phyloP scores from a whole-genome alignment of 1,284 basidiomycete species.

The Apiotrichum sp. region DNA sequence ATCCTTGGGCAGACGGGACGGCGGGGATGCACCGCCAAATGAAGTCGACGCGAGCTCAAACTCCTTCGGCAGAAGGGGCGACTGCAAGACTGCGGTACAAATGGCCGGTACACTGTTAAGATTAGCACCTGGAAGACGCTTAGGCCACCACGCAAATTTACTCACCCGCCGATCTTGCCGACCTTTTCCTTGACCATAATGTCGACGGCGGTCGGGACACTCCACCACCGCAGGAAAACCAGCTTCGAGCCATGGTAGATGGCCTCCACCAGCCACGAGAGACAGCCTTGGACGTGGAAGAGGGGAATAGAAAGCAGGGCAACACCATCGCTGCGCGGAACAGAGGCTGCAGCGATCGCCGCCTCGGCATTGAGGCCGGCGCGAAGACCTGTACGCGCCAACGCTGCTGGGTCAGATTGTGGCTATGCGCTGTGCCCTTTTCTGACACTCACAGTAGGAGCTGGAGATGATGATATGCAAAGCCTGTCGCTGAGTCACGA shows the following conservation, averaged over 20 bases:
- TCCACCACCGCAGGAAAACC: slow-evolving; percentile 34
- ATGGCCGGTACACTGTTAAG: slow-evolving; percentile 30
- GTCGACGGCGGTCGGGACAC: slow-evolving; percentile 26
- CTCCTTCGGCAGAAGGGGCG: slow-evolving; percentile 25
- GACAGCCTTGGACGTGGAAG: slow-evolving; percentile 43
- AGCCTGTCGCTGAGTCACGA: slow-evolving; percentile 38
- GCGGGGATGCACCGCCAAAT: slow-evolving; percentile 40
- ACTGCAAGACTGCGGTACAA: slow-evolving; percentile 31
- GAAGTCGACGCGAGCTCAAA: slow-evolving; percentile 29
- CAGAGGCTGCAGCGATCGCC: slow-evolving; percentile 26
- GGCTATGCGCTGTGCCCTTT: too few relatives aligned
- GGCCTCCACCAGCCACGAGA: slow-evolving; percentile 38
- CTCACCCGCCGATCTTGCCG: slow-evolving; percentile 32
- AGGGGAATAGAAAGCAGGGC: slow-evolving; percentile 39
- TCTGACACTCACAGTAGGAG: slow-evolving; percentile 21
- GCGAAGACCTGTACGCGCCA: slow-evolving; percentile 26
- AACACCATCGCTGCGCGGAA: slow-evolving; percentile 12
- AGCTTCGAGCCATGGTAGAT: slow-evolving; percentile 37
- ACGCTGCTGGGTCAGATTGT: slow-evolving; percentile 4
- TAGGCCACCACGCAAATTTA: neutral
- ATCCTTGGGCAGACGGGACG: slow-evolving; percentile 26
- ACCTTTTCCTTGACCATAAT: slow-evolving; percentile 32
- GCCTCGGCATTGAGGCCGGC: slow-evolving; percentile 15
- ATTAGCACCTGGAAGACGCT: too few relatives aligned
- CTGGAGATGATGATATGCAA: slow-evolving; percentile 28